Percentiles rank a stretch among this genome's conserved stretches.
Conservation (phyloP, 768 basidiomycete genomes). For the Auricularia heimuer region DNA sequence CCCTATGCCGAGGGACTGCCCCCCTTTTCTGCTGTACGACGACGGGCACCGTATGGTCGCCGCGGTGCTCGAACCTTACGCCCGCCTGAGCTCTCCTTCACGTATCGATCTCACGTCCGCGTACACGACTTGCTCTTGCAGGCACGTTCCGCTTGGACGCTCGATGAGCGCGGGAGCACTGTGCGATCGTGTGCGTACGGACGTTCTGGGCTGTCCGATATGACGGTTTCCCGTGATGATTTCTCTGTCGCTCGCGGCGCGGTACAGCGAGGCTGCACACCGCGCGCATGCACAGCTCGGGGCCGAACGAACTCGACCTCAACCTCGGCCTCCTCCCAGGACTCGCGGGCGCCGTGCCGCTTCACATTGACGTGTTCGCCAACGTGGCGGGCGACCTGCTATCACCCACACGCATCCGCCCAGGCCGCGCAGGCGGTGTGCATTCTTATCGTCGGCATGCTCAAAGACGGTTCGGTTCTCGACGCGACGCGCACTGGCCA, state of each 20-base stretch:
- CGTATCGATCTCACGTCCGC: slow-evolving; percentile 80
- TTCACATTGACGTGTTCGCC: too few species aligned
- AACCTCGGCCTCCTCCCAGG: too few species aligned
- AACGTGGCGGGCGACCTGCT: too few species aligned
- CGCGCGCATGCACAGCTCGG: neutral
- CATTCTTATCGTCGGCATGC: too few species aligned
- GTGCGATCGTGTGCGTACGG: slow-evolving; percentile 71
- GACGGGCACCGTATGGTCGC: slow-evolving; percentile 48
- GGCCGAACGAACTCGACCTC: too few species aligned
- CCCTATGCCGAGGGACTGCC: slow-evolving; percentile 75
- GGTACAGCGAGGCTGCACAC: neutral
- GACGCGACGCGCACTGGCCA: neutral
- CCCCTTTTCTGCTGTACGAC: slow-evolving; percentile 70
- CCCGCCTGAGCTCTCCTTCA: slow-evolving; percentile 82
- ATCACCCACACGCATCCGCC: too few species aligned
- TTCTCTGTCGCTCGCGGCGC: neutral
- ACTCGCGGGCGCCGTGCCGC: neutral
- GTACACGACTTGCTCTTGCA: slow-evolving; percentile 73
- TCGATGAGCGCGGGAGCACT: slow-evolving; percentile 41
- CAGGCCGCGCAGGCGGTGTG: too few species aligned
- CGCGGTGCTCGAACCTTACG: slow-evolving; percentile 88
- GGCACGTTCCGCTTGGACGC: slow-evolving; percentile 83
- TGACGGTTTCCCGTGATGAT: slow-evolving; percentile 63
- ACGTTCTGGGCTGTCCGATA: slow-evolving; percentile 86
- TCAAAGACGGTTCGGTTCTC: too few species aligned